These are phyloP conservation scores for Curvularia lunata DNA, from an alignment of 2,329 filamentous ascomycete species.

Conservation along the genomic window DNA sequence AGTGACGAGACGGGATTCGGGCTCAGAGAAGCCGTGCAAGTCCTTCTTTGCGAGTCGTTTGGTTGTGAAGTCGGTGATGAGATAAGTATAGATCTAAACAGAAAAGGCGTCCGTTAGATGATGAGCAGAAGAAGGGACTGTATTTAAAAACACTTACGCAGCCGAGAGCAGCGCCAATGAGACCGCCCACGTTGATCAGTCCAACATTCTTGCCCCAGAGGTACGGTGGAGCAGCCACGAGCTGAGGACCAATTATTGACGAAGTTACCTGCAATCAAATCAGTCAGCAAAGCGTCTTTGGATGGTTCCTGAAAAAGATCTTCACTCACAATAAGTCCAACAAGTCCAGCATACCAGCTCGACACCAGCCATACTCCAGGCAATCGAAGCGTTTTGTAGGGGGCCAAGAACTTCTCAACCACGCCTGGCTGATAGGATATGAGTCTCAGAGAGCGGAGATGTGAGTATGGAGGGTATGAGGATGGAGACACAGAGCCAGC, in stretches of 20 bases:
- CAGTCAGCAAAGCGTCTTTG: background rate
- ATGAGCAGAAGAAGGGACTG: background rate
- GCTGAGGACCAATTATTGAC: conserved; percentile 46
- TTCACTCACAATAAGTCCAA: conserved; percentile 47
- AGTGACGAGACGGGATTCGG: conserved; percentile 49
- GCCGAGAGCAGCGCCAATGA: conserved; percentile 48
- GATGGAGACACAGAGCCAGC: conserved; percentile 15
- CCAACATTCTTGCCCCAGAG: conserved; percentile 51
- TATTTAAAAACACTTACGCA: conserved; percentile 21
- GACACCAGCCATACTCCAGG: conserved; percentile 54
- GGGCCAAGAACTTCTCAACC: conserved; percentile 44
- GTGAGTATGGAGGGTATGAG: conserved; percentile 40
- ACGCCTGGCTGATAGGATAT: conserved; percentile 46
- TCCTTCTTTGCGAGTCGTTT: conserved; percentile 48
- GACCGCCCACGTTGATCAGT: conserved; percentile 48
- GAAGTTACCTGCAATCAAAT: conserved; percentile 25
- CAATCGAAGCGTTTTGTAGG: conserved; percentile 47
- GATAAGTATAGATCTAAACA: conserved; percentile 43
- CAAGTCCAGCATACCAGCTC: conserved; percentile 52
- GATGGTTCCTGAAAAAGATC: no score
- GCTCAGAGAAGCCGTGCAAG: conserved; percentile 48
- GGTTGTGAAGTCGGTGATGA: conserved; percentile 47
- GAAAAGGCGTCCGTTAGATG: background rate
- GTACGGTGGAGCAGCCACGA: conserved; percentile 50
- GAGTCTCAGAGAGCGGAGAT: conserved; percentile 46